Evolutionary conservation across 495 filamentous ascomycete genomes (phyloP), one percentile per base, ranked within the genome.

Genomic region (Schizothecium vesticola): DNA sequence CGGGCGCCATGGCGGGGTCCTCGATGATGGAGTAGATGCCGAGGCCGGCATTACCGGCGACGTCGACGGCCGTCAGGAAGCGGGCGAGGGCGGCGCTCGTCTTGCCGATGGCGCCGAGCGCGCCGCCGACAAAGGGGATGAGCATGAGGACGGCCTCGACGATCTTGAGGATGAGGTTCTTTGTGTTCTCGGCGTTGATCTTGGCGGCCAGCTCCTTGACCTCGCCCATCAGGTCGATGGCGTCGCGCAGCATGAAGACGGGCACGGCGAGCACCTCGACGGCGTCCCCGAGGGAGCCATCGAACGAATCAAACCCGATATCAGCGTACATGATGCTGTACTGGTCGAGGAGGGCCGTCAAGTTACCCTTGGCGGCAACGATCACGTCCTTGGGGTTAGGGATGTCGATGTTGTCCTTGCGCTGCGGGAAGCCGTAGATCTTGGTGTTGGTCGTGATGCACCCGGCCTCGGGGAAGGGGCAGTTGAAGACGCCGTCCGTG

Each of bases 21-120:
- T 66, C 64, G 9, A 66, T 31, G 19, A 79, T 74, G 65, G 74
- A 78, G 76, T 80, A 78, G 68, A 81, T 76, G 65, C 82, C 80
- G 64, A 86, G 80, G 67, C 83, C 84, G 51, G 82, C 84, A 71
- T 92, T 92, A 19, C 56, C 64, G 28, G 56, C 64, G 19, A 60
- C 12, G 11, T 66, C 64, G 56, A 36, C 7, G 3, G 22, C 64
- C 19, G 28, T n/a, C 22, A 66, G 3, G 56, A 66, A 36, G 13
- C 64, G 64, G 1, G 56, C 64, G 25, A 66, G 33, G 6, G 3
- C 2, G 57, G 64, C 64, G 56, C 64, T 22, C 4, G 31, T n/a
- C 16, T 28, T 9, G 28, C 64, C 64, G 21, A 60, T 5, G 3
- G 26, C 64, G 21, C 64, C 56, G 3, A 60, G 28, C 11, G 43